These are phyloP conservation scores for Hippophae rhamnoides DNA, from an alignment of 306 rosid genomes.

Conservation along the genomic window DNA sequence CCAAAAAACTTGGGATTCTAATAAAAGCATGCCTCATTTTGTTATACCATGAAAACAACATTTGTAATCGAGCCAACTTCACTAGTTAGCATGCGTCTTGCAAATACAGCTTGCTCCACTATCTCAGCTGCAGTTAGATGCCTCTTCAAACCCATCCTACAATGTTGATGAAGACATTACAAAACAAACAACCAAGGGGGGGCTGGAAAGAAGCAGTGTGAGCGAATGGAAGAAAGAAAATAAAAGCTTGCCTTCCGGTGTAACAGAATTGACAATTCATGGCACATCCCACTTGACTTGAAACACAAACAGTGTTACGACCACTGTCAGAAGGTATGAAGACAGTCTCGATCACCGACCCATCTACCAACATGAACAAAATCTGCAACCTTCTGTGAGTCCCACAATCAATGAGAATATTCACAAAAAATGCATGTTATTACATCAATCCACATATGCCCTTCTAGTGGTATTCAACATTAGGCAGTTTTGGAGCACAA, in stretches of 20 bases:
- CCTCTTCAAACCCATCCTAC: constrained; percentile 89
- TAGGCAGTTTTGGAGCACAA: not conserved
- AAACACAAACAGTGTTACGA: constrained; percentile 87
- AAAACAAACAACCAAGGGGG: constrained; percentile 9
- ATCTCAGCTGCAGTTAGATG: constrained; percentile 86
- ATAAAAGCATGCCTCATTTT: not conserved
- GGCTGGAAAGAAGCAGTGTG: not conserved
- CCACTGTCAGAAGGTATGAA: constrained; percentile 75
- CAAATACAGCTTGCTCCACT: constrained; percentile 85
- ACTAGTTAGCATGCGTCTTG: constrained; percentile 56
- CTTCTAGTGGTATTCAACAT: not conserved
- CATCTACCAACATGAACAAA: constrained; percentile 75
- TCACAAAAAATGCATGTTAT: constrained; percentile 25
- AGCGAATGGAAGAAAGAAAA: constrained; percentile 15
- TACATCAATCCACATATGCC: not conserved
- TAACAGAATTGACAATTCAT: constrained; percentile 94
- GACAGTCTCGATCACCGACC: constrained; percentile 69
- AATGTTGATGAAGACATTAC: constrained; percentile 17
- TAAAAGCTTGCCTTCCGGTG: constrained; percentile 68
- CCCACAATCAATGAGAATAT: constrained; percentile 51
- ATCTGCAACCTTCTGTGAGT: constrained; percentile 89
- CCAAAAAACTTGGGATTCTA: no score
- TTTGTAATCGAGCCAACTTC: constrained; percentile 83
- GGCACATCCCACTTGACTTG: constrained; percentile 97
- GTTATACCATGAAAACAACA: constrained; percentile 79